phyloP scores from a whole-genome alignment of 768 basidiomycete genomes.

The Leucogyrophana mollusca region DNA sequence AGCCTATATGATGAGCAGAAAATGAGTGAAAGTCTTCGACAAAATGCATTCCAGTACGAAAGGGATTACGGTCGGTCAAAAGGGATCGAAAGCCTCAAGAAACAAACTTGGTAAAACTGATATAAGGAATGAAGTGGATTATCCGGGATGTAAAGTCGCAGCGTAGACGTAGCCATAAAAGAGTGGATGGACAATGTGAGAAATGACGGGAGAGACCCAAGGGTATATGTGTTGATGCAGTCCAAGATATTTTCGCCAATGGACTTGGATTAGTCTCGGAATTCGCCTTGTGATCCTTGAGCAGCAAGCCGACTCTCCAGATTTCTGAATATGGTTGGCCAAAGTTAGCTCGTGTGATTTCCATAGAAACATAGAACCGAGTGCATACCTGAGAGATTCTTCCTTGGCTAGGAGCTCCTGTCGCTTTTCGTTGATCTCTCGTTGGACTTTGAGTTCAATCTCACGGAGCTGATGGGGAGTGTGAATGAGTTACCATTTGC shows the following conservation, averaged over 20 bases:
- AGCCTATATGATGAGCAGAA: slow-evolving; percentile 4
- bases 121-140: slow-evolving; percentile 36
- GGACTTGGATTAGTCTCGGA: slow-evolving; percentile 55
- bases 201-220: slow-evolving; percentile 29
- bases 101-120: slow-evolving; percentile 27
- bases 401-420: slow-evolving; percentile 97
- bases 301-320: slow-evolving; percentile 89
- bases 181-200: slow-evolving; percentile 35
- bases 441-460: slow-evolving; percentile 96
- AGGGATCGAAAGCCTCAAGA: slow-evolving; percentile 19
- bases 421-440: slow-evolving; percentile 96
- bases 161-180: slow-evolving; percentile 30
- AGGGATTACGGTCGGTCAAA: slow-evolving; percentile 18
- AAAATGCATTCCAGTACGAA: slow-evolving; percentile 6
- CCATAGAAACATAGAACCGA: not conserved
- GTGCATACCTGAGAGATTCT: slow-evolving; percentile 77
- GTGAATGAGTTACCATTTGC: slow-evolving; percentile 9
- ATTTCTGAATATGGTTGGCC: slow-evolving; percentile 49
- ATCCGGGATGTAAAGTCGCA: slow-evolving; percentile 33
- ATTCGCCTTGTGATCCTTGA: slow-evolving; percentile 80
- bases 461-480: slow-evolving; percentile 71
- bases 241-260: slow-evolving; percentile 19
- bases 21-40: slow-evolving; percentile 2
- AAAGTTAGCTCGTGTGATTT: slow-evolving; percentile 6
- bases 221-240: slow-evolving; percentile 33